These are phyloP conservation scores for Plasmodium falciparum DNA, from an alignment of 169 alveolate species.

Conservation along the genomic window DNA sequence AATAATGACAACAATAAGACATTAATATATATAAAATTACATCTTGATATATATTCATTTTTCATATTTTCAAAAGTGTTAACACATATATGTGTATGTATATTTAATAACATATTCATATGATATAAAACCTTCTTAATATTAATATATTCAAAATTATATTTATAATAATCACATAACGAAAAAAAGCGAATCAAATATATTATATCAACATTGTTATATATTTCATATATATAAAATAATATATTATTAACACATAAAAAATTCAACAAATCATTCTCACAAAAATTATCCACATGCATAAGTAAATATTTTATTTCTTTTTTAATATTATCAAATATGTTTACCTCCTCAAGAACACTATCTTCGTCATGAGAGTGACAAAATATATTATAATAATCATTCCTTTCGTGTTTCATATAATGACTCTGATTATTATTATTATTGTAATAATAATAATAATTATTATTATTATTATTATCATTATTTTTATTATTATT, in stretches of 20 bases:
- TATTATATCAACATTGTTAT: conserved; percentile 48
- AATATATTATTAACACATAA: conserved; percentile 58
- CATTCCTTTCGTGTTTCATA: background rate
- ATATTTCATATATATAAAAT: conserved; percentile 69
- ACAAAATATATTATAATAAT: background rate
- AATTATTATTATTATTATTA: background rate
- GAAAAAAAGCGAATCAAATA: conserved; percentile 61
- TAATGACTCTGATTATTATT: background rate
- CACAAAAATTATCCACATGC: conserved; percentile 48
- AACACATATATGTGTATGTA: conserved; percentile 45
- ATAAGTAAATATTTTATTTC: conserved; percentile 45
- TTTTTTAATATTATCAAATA: conserved; percentile 34
- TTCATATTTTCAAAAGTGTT: conserved; percentile 67
- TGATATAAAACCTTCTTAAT: conserved; percentile 11
- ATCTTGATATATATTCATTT: conserved; percentile 67
- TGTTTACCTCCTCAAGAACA: background rate
- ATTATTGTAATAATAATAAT: background rate
- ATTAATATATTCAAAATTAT: conserved; percentile 17
- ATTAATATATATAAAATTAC: conserved; percentile 58
- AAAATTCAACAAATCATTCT: conserved; percentile 56
- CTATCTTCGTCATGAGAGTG: background rate
- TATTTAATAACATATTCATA: conserved; percentile 13
- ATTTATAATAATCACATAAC: conserved; percentile 15
- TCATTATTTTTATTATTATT: background rate
- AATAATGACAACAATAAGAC: conserved; percentile 59